Conservation (phyloP, 139 green algal genomes). For the Micromonas commoda region DNA sequence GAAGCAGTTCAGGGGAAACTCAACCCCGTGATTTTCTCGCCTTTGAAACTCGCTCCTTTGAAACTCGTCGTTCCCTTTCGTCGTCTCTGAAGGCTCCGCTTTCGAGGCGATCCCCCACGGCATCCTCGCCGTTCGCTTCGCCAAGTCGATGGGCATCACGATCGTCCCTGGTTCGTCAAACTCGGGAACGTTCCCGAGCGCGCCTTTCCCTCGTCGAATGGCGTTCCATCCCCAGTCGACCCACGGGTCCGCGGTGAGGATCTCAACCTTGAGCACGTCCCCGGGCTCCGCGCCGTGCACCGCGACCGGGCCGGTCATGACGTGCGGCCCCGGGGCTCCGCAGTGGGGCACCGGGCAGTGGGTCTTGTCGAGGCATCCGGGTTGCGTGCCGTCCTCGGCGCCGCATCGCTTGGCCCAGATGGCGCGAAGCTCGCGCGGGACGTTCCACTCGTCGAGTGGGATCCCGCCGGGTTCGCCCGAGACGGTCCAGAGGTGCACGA, state of each 20-base stretch:
- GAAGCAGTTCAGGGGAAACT: background rate
- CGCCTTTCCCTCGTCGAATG: background rate
- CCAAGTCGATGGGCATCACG: background rate
- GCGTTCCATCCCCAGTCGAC: background rate
- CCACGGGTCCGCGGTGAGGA: background rate
- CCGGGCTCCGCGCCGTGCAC: background rate
- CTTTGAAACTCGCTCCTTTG: background rate
- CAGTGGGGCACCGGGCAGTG: background rate
- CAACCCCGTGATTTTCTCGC: too few species aligned
- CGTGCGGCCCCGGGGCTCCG: background rate
- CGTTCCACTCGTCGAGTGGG: background rate
- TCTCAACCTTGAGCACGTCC: background rate
- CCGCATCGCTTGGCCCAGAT: background rate
- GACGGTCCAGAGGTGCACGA: background rate
- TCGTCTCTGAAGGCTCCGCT: background rate
- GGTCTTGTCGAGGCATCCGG: background rate
- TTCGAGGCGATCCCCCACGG: background rate
- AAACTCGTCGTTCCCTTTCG: background rate
- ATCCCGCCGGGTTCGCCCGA: background rate
- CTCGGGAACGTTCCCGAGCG: background rate
- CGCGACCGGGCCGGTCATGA: background rate
- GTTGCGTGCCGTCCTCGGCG: background rate
- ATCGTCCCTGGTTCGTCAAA: background rate
- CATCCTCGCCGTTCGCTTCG: background rate
- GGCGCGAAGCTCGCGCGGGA: background rate